Conservation (phyloP, 495 filamentous ascomycete species). For the Pseudomonodictys pantanalensis region DNA sequence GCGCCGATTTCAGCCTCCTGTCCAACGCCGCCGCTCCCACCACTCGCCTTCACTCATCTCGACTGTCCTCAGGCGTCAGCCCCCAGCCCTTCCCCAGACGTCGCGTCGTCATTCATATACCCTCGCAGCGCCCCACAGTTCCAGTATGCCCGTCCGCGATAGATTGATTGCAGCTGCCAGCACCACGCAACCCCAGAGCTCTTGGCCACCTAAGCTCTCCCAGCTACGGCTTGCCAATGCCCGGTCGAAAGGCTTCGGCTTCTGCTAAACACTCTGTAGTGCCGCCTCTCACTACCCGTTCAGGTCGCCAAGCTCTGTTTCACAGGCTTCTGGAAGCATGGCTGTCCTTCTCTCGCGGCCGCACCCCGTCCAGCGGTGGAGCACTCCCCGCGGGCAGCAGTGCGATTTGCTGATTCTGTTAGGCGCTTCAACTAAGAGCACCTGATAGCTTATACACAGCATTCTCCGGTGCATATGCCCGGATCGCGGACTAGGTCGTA, state of each 20-base stretch:
- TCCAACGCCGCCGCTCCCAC: conserved; percentile 1
- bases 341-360: conserved; percentile 4
- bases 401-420: conserved; percentile 16
- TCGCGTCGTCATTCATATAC: conserved; percentile 10
- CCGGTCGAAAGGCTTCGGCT: conserved; percentile 27
- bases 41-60: too few relatives aligned
- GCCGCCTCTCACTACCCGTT: conserved; percentile 16
- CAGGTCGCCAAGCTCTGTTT: conserved; percentile 10
- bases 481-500: conserved; percentile 3
- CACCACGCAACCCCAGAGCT: not conserved
- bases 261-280: conserved; percentile 4
- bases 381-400: conserved; percentile 8
- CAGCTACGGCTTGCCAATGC: conserved; percentile 10
- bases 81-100: not conserved
- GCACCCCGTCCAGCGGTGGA: not conserved
- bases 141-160: conserved; percentile 20
- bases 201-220: conserved; percentile 6
- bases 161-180: conserved; percentile 22
- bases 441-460: conserved; percentile 24
- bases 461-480: conserved; percentile 13
- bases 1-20: conserved; percentile 20
- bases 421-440: conserved; percentile 5
- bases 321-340: conserved; percentile 22
- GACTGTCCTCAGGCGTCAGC: not conserved
- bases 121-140: not conserved